Base-by-base conservation (phyloP, 371 early-diverging fungal species). In the Mortierella sp. region DNA sequence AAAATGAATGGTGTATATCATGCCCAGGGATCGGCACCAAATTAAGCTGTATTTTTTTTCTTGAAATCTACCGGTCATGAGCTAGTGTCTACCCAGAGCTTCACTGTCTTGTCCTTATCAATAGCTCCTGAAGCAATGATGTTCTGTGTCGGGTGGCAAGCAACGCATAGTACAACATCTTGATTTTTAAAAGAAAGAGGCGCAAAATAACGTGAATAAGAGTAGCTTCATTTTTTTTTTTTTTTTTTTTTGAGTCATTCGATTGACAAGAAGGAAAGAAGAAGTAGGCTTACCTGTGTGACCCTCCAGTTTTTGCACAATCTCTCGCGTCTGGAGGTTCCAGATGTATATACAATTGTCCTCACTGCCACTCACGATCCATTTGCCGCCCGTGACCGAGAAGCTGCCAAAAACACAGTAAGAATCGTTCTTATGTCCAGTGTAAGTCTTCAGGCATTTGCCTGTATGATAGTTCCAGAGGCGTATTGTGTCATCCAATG, bases 301-400 rank as follows among this genome's bases (percentile, higher is more conserved):
- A 0, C 97, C 98, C 67, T 91, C 92, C 50, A 98, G 85, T 74
- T 88, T 92, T 69, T 98, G 98, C 65, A 97, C 96, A 68, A 98
- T 88, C 82, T 96, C 95, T 68, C 94, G 93, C 21, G 91, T 95
- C 82, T 99, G 98, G 66, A 99, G 83, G 81, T 97, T 94, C 99
- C 99, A 99, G 71, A 98, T 90, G 75, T 97, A 97, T 26, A 99
- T 89, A 70, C 85, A 84, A 57, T 93, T 84, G 83, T 99, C 98
- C 83, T 99, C 98, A 66, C 94, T 93, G 5, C 98, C 99, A 61
- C 93, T 92, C 26, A 99, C 98, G 60, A 99, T 96, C 95, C 96
- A 97, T 83, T 96, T 95, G 61, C 95, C 96, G 62, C 93, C 92
- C 18, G 97, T 98, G 45, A 97, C 94, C 57, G 94, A 95, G 71